Evolutionary conservation across 805 yeast genomes (phyloP).

Genomic region (Yarrowia hollandica): DNA sequence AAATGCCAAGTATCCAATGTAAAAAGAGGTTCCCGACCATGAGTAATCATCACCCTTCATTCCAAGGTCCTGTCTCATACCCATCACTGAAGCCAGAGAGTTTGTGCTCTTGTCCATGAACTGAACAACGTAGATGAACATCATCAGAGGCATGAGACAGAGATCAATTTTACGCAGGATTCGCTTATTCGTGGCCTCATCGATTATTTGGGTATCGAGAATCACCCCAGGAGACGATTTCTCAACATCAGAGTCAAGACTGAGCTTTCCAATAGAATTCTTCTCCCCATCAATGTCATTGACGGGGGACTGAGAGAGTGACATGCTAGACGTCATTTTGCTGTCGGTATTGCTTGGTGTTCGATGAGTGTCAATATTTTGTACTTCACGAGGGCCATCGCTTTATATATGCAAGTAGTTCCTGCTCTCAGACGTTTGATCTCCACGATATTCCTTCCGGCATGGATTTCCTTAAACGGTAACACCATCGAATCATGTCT

Average conservation of each 20-base stretch:
- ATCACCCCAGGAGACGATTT: neutral
- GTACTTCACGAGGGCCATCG: neutral
- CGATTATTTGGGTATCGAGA: neutral
- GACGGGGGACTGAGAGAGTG: neutral
- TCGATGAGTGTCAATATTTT: no score
- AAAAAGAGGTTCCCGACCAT: constrained; percentile 62
- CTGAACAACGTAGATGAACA: constrained; percentile 52
- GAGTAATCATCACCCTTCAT: constrained; percentile 47
- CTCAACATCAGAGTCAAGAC: neutral
- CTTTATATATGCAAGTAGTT: neutral
- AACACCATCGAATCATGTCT: constrained; percentile 23
- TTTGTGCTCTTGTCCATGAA: constrained; percentile 61
- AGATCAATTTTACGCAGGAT: constrained; percentile 54
- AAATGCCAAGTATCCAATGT: constrained; percentile 62
- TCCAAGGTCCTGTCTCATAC: constrained; percentile 47
- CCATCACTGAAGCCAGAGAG: constrained; percentile 56
- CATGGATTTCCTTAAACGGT: constrained; percentile 4
- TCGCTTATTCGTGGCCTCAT: constrained; percentile 3
- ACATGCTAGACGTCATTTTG: no score
- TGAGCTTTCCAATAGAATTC: neutral
- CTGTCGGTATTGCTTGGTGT: no score
- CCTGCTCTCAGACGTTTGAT: neutral
- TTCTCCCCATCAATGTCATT: neutral
- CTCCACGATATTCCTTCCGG: neutral
- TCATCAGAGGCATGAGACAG: constrained; percentile 53